Conservation (phyloP, 371 early-diverging fungal species). For the Synchytrium microbalum region DNA sequence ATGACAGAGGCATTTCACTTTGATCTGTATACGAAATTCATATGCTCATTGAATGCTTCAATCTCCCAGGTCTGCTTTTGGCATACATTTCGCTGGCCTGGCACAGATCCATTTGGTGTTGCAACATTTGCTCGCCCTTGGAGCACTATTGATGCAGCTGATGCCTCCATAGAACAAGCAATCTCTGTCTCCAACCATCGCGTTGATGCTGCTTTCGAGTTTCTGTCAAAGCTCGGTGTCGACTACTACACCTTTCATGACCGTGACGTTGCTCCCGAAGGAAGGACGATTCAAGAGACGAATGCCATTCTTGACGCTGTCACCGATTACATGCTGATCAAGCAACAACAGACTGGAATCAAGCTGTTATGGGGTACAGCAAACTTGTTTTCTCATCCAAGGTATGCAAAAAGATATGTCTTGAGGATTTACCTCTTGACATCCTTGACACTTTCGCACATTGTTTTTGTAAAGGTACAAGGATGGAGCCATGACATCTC, state of each 20-base stretch:
- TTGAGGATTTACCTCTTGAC: no score
- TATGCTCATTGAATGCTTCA: background rate
- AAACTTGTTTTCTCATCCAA: conserved; percentile 19
- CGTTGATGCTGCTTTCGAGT: conserved; percentile 27
- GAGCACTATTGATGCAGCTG: conserved; percentile 9
- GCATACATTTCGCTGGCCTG: conserved; percentile 19
- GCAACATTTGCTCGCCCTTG: conserved; percentile 20
- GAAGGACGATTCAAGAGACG: background rate
- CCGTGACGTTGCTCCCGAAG: conserved; percentile 23
- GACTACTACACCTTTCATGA: conserved; percentile 27
- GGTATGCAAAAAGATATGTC: no score
- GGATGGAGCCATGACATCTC: conserved; percentile 14
- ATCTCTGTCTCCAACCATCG: conserved; percentile 14
- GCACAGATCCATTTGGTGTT: conserved; percentile 22
- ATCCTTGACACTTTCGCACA: no score
- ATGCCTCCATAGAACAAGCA: background rate
- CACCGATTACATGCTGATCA: conserved; percentile 20
- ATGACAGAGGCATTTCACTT: background rate
- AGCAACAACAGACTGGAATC: conserved; percentile 25
- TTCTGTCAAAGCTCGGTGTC: conserved; percentile 25
- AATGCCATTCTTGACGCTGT: conserved; percentile 19
- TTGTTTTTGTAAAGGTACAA: no score
- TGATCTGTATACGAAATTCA: background rate
- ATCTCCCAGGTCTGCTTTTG: conserved; percentile 23
- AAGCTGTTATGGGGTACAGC: conserved; percentile 32